phyloP scores from a whole-genome alignment of 257 asterid species.

The Schizonepeta tenuifolia region DNA sequence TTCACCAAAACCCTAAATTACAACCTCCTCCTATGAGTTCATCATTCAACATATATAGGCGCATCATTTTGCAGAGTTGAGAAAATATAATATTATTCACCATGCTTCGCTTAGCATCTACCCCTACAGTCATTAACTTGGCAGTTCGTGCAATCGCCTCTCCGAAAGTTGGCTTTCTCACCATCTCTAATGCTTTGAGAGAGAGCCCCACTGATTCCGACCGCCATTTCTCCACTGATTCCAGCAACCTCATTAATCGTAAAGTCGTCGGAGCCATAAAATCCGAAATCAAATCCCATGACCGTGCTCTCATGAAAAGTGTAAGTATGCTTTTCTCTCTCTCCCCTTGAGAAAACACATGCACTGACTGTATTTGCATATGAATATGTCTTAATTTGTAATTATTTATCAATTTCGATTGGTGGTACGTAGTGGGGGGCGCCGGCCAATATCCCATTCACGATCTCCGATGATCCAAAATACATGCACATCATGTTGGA shows the following conservation, averaged over 20 bases:
- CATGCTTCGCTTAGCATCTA: background rate
- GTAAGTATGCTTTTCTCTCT: background rate
- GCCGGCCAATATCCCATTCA: background rate
- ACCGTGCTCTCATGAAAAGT: background rate
- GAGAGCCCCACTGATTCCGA: background rate
- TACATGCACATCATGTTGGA: background rate
- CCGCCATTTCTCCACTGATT: constrained; percentile 3
- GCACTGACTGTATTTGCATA: no score
- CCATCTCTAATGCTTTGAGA: no score
- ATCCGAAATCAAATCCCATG: constrained; percentile 7
- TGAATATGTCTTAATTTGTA: no score
- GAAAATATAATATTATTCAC: no score
- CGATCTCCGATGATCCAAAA: background rate
- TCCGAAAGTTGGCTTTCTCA: background rate
- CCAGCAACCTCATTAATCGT: background rate
- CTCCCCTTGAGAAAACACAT: no score
- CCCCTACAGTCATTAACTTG: no score
- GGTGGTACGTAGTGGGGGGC: no score
- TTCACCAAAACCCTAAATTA: background rate
- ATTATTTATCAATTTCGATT: no score
- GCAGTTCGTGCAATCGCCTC: constrained; percentile 14
- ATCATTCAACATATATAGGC: no score
- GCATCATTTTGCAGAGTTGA: no score
- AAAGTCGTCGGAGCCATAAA: background rate
- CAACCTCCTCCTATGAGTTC: background rate